These are phyloP conservation scores for Tolypocladium tropicale DNA, from an alignment of 2,329 filamentous ascomycete species.

Conservation along the genomic window DNA sequence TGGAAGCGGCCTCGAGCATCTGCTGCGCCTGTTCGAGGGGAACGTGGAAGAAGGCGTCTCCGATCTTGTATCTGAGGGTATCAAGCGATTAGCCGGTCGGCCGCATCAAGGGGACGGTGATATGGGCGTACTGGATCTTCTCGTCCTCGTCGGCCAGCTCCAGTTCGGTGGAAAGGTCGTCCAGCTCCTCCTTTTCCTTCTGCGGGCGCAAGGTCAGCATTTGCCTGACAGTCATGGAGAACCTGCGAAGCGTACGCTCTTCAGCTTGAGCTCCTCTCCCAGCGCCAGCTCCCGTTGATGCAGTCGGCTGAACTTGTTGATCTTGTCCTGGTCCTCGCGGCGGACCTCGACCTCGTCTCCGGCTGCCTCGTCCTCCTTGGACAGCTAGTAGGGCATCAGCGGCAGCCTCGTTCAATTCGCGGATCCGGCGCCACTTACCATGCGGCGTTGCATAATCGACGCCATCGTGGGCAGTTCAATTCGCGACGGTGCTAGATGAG, in stretches of 20 bases:
- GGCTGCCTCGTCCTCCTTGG: slow-evolving; percentile 81
- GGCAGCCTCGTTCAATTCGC: background rate
- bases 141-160: slow-evolving; percentile 95
- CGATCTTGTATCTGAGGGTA: slow-evolving; percentile 74
- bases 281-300: slow-evolving; percentile 75
- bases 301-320: slow-evolving; percentile 92
- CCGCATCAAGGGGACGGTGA: background rate
- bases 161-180: slow-evolving; percentile 82
- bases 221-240: background rate
- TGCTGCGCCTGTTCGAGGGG: slow-evolving; percentile 78
- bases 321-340: slow-evolving; percentile 95
- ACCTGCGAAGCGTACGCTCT: slow-evolving; percentile 48
- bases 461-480: slow-evolving; percentile 19
- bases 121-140: slow-evolving; percentile 63
- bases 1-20: slow-evolving; percentile 62
- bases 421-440: slow-evolving; percentile 31
- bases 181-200: slow-evolving; percentile 98
- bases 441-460: slow-evolving; percentile 46
- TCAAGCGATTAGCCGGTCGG: slow-evolving; percentile 1
- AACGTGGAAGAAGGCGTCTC: slow-evolving; percentile 87
- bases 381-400: slow-evolving; percentile 50
- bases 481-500: slow-evolving; percentile 1
- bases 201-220: slow-evolving; percentile 27
- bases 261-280: slow-evolving; percentile 70
- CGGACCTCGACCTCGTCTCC: slow-evolving; percentile 86